phyloP scores from a whole-genome alignment of 2,329 filamentous ascomycete genomes.

The Alternaria viburni region DNA sequence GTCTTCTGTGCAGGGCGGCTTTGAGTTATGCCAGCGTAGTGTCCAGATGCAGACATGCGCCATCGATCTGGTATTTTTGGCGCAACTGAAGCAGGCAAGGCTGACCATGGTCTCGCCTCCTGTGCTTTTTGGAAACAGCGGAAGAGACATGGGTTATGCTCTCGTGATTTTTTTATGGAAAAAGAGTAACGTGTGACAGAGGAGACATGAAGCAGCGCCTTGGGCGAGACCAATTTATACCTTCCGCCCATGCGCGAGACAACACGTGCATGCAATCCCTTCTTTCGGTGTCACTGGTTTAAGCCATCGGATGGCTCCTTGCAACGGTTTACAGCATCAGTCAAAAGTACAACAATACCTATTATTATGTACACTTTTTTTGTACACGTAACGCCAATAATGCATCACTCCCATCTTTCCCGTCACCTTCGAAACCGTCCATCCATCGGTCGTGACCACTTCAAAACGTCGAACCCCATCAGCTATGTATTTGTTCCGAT shows the following conservation, averaged over 20 bases:
- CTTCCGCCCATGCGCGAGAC: not conserved
- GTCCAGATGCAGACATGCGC: not conserved
- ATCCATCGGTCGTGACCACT: not conserved
- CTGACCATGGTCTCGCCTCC: not conserved
- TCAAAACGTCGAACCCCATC: not conserved
- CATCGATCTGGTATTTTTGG: not conserved
- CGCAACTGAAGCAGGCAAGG: not conserved
- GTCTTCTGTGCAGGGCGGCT: too few species aligned
- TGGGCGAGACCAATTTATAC: not conserved
- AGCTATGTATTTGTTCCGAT: not conserved
- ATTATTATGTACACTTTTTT: conserved; percentile 1
- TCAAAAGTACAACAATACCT: not conserved
- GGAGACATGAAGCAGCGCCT: too few species aligned
- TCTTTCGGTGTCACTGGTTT: not conserved
- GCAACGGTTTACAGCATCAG: not conserved
- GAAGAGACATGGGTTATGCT: too few species aligned
- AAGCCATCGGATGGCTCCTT: not conserved
- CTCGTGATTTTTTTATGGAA: too few species aligned
- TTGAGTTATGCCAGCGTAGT: too few species aligned
- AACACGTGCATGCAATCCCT: not conserved
- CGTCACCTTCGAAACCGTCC: not conserved
- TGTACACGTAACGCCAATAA: not conserved
- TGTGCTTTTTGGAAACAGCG: not conserved
- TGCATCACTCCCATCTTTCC: not conserved
- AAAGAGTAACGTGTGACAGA: too few species aligned